These are phyloP conservation scores for Hypoxylon sp. DNA, from an alignment of 2,329 filamentous ascomycete species.

Conservation along the genomic window DNA sequence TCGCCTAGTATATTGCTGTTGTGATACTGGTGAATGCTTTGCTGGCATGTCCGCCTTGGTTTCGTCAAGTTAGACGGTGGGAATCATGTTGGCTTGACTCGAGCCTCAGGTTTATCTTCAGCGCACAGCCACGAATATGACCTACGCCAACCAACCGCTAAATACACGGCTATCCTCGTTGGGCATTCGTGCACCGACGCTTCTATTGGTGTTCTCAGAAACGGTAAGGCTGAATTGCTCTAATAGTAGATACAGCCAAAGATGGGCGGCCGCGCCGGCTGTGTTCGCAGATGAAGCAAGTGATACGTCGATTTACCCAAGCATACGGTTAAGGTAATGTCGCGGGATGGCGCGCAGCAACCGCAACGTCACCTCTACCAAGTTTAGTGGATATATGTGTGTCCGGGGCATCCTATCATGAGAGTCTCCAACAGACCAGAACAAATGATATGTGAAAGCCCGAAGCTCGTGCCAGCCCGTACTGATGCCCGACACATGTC, in stretches of 20 bases:
- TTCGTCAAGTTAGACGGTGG: not conserved
- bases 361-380: not conserved
- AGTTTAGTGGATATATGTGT: not conserved
- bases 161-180: not conserved
- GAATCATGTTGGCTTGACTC: not conserved
- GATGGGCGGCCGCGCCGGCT: not conserved
- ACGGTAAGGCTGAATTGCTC: not conserved
- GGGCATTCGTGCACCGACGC: not conserved
- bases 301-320: not conserved
- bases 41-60: not conserved
- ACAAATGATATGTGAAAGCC: constrained; percentile 4
- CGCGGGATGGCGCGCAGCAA: not conserved
- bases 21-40: not conserved
- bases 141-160: not conserved
- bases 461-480: not conserved
- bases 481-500: constrained; percentile 1
- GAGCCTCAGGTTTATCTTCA: not conserved
- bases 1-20: not conserved
- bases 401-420: constrained; percentile 10
- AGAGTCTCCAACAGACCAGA: not conserved
- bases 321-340: not conserved
- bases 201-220: too few species aligned
- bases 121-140: constrained; percentile 3
- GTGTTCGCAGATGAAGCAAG: not conserved
- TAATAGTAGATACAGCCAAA: not conserved